These are phyloP conservation scores for Penicillium arizonense DNA, from an alignment of 495 filamentous ascomycete species.

Conservation along the genomic window DNA sequence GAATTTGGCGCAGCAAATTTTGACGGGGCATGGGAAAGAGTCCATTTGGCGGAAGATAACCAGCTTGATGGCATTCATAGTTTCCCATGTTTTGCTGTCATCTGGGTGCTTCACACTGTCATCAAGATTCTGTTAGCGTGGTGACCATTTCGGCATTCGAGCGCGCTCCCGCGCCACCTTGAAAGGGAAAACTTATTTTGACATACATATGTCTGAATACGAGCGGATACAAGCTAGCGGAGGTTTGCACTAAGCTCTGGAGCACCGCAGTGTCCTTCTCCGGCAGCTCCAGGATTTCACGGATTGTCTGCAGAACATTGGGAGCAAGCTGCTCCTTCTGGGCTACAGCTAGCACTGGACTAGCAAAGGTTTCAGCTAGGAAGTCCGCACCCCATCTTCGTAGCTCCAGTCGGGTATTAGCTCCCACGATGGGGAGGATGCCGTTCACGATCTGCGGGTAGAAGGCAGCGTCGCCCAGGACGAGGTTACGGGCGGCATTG, in stretches of 20 bases:
- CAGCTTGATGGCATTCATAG: slow-evolving; percentile 84
- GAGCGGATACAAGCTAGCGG: slow-evolving; percentile 87
- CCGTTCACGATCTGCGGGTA: slow-evolving; percentile 89
- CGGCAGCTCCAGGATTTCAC: slow-evolving; percentile 68
- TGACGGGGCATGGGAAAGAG: slow-evolving; percentile 68
- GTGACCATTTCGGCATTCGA: not conserved
- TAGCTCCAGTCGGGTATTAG: slow-evolving; percentile 70
- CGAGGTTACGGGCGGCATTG: slow-evolving; percentile 80
- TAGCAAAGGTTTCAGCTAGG: slow-evolving; percentile 92
- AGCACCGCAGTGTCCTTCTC: slow-evolving; percentile 70
- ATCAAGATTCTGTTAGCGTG: slow-evolving; percentile 31
- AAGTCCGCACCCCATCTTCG: slow-evolving; percentile 97
- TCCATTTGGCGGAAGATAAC: slow-evolving; percentile 90
- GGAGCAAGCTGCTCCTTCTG: slow-evolving; percentile 77
- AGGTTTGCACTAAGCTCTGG: slow-evolving; percentile 78
- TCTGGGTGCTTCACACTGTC: slow-evolving; percentile 78
- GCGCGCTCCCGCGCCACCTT: not conserved
- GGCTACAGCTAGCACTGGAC: slow-evolving; percentile 65
- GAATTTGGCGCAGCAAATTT: slow-evolving; percentile 95
- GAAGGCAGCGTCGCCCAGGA: slow-evolving; percentile 75
- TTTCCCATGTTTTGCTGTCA: slow-evolving; percentile 79
- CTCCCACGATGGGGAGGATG: slow-evolving; percentile 83
- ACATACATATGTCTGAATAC: slow-evolving; percentile 93
- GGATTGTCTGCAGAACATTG: slow-evolving; percentile 69
- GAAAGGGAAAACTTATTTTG: not conserved